phyloP scores from a whole-genome alignment of 768 basidiomycete genomes.

The Mycena rosella region DNA sequence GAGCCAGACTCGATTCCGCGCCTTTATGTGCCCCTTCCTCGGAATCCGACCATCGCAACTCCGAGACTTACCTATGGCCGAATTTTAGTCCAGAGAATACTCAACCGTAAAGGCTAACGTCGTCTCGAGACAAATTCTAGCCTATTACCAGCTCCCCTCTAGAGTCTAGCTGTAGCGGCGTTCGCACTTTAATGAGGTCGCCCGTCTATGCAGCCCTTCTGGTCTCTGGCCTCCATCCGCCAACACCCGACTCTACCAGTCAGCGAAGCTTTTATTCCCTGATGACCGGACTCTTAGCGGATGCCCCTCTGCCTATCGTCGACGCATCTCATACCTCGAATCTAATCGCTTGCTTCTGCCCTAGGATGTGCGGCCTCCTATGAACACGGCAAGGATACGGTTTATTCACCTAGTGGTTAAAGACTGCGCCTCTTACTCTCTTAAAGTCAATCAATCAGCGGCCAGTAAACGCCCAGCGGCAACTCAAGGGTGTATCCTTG shows the following conservation, averaged over 20 bases:
- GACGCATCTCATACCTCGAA: neutral
- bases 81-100: neutral
- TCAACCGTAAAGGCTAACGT: neutral
- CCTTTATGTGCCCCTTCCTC: too few species aligned
- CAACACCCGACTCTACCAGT: neutral
- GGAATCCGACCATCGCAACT: neutral
- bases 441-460: constrained; percentile 20
- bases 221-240: neutral
- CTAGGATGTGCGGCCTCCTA: constrained; percentile 19
- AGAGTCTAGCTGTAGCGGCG: neutral
- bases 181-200: neutral
- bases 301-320: neutral
- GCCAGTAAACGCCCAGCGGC: constrained; percentile 11
- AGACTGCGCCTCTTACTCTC: constrained; percentile 29
- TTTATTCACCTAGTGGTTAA: neutral
- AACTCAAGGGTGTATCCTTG: constrained; percentile 15
- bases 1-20: too few species aligned
- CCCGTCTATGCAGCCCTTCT: neutral
- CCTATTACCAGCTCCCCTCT: neutral
- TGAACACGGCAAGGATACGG: constrained; percentile 10
- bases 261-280: constrained; percentile 7
- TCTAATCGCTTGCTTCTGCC: constrained; percentile 22
- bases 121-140: neutral
- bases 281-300: constrained; percentile 15
- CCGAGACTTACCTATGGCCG: neutral